phyloP scores from a whole-genome alignment of 2,329 filamentous ascomycete species.

The Fusarium oxysporum region DNA sequence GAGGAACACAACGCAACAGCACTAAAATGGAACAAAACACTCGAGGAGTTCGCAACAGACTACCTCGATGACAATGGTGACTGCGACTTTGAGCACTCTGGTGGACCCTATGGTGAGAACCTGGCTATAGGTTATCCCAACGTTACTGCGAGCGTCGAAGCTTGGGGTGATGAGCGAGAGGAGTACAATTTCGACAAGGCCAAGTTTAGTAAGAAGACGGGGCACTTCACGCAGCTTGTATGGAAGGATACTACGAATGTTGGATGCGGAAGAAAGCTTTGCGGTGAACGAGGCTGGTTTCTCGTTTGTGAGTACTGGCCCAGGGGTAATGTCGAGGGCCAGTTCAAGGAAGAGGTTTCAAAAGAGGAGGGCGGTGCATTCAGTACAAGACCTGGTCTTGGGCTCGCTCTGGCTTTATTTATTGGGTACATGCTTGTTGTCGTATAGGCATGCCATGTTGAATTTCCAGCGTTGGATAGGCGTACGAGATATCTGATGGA shows the following conservation, averaged over 20 bases:
- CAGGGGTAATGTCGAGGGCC: conserved; percentile 69
- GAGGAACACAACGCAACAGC: conserved; percentile 68
- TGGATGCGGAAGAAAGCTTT: conserved; percentile 64
- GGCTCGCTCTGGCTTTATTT: conserved; percentile 27
- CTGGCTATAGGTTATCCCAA: conserved; percentile 75
- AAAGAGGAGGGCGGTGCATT: conserved; percentile 32
- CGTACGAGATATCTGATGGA: neutral
- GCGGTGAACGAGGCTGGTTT: conserved; percentile 67
- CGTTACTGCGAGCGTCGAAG: conserved; percentile 68
- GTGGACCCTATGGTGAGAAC: conserved; percentile 79
- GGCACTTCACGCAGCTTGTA: conserved; percentile 80
- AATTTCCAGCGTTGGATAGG: neutral
- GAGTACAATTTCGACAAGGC: conserved; percentile 69
- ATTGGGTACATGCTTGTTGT: conserved; percentile 31
- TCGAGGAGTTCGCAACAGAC: conserved; percentile 64
- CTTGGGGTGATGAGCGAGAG: conserved; percentile 68
- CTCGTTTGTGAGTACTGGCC: conserved; percentile 79
- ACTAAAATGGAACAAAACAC: conserved; percentile 73
- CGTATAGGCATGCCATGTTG: conserved; percentile 4
- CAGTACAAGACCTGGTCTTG: conserved; percentile 26
- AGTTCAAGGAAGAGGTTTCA: conserved; percentile 56
- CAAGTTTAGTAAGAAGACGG: conserved; percentile 69
- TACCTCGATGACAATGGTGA: conserved; percentile 57
- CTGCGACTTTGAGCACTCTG: conserved; percentile 66
- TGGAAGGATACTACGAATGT: conserved; percentile 73